These are phyloP conservation scores for Lachancea meyersii DNA, from an alignment of 805 yeast genomes.

Conservation along the genomic window DNA sequence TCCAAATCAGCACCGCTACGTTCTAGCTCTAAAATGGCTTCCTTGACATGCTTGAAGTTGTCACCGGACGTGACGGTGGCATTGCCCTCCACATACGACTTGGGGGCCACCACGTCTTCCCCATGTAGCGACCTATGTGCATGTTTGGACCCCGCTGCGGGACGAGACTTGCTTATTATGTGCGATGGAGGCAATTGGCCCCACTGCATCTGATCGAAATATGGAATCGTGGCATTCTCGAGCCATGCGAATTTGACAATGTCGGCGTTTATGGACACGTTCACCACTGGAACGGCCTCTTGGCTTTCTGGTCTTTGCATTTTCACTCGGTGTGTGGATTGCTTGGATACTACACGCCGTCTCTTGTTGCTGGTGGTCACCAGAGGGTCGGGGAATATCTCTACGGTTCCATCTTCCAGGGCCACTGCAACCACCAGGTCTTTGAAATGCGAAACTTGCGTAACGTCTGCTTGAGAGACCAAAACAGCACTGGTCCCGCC, in stretches of 20 bases:
- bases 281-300: conserved; percentile 24
- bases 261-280: conserved; percentile 31
- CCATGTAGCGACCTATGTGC: conserved; percentile 22
- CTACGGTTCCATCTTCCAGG: conserved; percentile 71
- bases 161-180: conserved; percentile 12
- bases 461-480: conserved; percentile 62
- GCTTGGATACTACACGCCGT: conserved; percentile 48
- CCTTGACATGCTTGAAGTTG: conserved; percentile 50
- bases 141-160: conserved; percentile 8
- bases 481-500: conserved; percentile 49
- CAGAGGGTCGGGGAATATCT: conserved; percentile 59
- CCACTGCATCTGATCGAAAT: conserved; percentile 53
- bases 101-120: conserved; percentile 46
- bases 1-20: conserved; percentile 38
- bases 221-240: conserved; percentile 52
- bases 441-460: conserved; percentile 36
- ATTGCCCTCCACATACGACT: conserved; percentile 53
- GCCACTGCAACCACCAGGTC: conserved; percentile 37
- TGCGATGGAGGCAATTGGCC: conserved; percentile 29
- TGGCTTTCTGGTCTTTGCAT: conserved; percentile 42
- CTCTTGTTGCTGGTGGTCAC: conserved; percentile 32
- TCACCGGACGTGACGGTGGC: conserved; percentile 60
- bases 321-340: conserved; percentile 41
- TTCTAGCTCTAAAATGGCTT: conserved; percentile 38
- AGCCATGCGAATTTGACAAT: conserved; percentile 51